Conservation (phyloP, 768 basidiomycete genomes). For the Hericium alpestre region DNA sequence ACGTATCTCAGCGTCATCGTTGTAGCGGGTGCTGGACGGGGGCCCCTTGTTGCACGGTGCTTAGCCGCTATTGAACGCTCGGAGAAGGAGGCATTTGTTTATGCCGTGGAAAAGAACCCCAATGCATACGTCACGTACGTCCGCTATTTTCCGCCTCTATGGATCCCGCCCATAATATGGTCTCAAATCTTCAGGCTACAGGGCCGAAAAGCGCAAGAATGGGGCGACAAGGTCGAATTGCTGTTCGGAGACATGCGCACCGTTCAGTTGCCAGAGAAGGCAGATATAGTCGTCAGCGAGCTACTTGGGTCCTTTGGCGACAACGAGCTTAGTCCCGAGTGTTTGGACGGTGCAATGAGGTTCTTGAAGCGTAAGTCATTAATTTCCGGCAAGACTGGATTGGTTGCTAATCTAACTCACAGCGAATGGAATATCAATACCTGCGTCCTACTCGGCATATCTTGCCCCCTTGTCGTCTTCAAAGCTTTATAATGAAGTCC, state of each 20-base stretch:
- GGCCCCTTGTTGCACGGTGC: constrained; percentile 82
- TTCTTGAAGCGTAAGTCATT: constrained; percentile 60
- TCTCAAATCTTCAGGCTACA: constrained; percentile 51
- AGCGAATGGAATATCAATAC: constrained; percentile 94
- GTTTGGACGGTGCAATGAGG: constrained; percentile 89
- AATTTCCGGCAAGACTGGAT: not conserved
- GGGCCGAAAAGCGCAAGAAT: constrained; percentile 69
- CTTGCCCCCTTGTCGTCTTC: constrained; percentile 91
- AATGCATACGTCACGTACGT: constrained; percentile 91
- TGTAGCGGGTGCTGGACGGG: constrained; percentile 91
- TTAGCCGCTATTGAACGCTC: constrained; percentile 67
- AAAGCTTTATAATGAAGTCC: constrained; percentile 81
- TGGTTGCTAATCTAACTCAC: constrained; percentile 8
- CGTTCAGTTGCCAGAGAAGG: constrained; percentile 73
- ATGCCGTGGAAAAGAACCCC: constrained; percentile 94
- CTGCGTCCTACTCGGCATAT: constrained; percentile 90
- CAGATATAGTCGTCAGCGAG: constrained; percentile 92
- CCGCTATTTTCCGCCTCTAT: not conserved
- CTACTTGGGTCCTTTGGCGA: constrained; percentile 96
- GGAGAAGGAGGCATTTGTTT: constrained; percentile 51
- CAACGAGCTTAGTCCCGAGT: constrained; percentile 97
- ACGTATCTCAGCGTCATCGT: constrained; percentile 55
- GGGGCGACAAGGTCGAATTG: constrained; percentile 70
- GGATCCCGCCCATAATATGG: not conserved
- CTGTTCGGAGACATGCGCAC: constrained; percentile 93